Evolutionary conservation across 176 grass and related monocot genomes (phyloP).

Genomic region (Luzula sylvatica): DNA sequence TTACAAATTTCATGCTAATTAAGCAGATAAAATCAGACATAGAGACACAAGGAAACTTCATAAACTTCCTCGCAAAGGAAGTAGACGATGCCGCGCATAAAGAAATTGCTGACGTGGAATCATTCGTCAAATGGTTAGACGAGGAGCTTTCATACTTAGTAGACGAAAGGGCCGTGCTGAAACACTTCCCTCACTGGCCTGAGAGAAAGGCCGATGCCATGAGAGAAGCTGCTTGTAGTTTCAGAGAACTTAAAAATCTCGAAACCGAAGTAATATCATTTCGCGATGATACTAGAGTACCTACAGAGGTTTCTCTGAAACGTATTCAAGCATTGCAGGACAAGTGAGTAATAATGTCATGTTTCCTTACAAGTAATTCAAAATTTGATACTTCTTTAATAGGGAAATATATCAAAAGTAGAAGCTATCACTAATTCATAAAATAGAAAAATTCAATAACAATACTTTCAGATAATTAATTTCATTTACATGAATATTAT

Average conservation of each 20-base stretch:
- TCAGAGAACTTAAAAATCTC: conserved; percentile 76
- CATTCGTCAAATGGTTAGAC: conserved; percentile 97
- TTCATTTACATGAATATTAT: no score
- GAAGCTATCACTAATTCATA: no score
- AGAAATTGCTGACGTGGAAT: conserved; percentile 83
- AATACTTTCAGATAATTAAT: no score
- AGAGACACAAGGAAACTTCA: conserved; percentile 79
- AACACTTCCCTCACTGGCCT: conserved; percentile 91
- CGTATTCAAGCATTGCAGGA: conserved; percentile 77
- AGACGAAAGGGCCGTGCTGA: conserved; percentile 97
- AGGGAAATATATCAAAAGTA: no score
- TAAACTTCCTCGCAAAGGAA: conserved; percentile 68
- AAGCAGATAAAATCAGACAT: conserved; percentile 96
- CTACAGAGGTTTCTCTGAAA: conserved; percentile 59
- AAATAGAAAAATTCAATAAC: no score
- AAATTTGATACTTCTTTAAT: no score
- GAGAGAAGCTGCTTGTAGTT: conserved; percentile 91
- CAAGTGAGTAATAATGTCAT: conserved; percentile 61
- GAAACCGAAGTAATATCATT: conserved; percentile 67
- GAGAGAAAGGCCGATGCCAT: conserved; percentile 97
- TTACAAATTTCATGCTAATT: conserved; percentile 19
- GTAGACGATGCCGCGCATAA: conserved; percentile 69
- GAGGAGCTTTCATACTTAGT: conserved; percentile 88
- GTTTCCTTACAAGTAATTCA: no score
- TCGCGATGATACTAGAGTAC: conserved; percentile 59